Percentiles rank a stretch among this genome's conserved stretches.
Conservation (phyloP, 1,284 basidiomycete genomes). For the Cryptococcus amylolentus region DNA sequence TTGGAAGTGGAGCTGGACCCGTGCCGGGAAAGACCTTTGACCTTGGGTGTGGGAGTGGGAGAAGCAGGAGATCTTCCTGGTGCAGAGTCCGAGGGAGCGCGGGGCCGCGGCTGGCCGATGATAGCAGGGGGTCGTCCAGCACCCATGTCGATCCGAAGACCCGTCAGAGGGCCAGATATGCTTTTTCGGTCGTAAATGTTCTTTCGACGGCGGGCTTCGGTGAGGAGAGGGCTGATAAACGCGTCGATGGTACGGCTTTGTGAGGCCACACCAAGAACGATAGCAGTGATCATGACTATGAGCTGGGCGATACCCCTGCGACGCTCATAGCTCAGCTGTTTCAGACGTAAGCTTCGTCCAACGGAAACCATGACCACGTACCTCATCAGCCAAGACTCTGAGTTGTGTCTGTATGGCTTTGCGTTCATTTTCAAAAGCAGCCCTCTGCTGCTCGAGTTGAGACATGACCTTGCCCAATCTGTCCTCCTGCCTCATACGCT, state of each 20-base stretch:
- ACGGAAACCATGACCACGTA: constrained; percentile 7
- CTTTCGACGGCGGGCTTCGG: constrained; percentile 25
- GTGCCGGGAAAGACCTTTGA: constrained; percentile 3
- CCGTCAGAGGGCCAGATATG: constrained; percentile 31
- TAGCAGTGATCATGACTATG: constrained; percentile 35
- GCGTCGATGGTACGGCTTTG: constrained; percentile 35
- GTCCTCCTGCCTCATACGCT: constrained; percentile 45
- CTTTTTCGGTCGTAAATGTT: constrained; percentile 12
- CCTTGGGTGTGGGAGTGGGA: constrained; percentile 11
- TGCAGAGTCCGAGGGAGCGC: background rate
- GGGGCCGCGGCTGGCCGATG: constrained; percentile 19
- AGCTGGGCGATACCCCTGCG: constrained; percentile 42
- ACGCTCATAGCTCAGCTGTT: constrained; percentile 37
- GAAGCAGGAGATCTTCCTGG: constrained; percentile 1
- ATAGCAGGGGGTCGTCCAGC: constrained; percentile 23
- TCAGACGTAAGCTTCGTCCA: background rate
- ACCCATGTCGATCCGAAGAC: constrained; percentile 37
- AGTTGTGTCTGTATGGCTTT: constrained; percentile 28
- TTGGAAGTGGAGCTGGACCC: constrained; percentile 6
- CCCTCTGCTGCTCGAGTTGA: constrained; percentile 40
- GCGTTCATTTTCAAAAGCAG: constrained; percentile 36
- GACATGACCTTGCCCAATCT: constrained; percentile 33
- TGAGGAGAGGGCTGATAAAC: constrained; percentile 33
- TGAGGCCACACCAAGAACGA: constrained; percentile 33
- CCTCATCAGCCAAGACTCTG: constrained; percentile 36